These are phyloP conservation scores for Malassezia restricta DNA, from an alignment of 1,284 basidiomycete genomes.

Conservation along the genomic window DNA sequence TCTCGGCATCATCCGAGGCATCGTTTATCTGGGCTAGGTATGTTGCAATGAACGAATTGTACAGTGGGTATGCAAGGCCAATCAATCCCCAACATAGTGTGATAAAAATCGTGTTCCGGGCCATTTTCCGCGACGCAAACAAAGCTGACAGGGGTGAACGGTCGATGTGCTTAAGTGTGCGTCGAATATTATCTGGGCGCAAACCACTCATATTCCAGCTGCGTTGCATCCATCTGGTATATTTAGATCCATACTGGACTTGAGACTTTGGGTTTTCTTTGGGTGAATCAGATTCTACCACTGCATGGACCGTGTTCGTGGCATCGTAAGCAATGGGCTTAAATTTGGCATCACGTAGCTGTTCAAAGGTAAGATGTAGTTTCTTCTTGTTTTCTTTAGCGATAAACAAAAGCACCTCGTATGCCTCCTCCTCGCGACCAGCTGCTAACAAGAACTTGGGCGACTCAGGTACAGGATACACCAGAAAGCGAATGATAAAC, in stretches of 20 bases:
- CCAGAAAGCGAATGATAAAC: constrained; percentile 42
- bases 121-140: constrained; percentile 57
- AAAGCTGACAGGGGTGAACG: constrained; percentile 53
- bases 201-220: not conserved
- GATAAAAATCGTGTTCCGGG: constrained; percentile 55
- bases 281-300: constrained; percentile 20
- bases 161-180: constrained; percentile 19
- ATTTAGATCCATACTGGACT: too few species aligned
- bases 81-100: constrained; percentile 59
- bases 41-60: constrained; percentile 56
- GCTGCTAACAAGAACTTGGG: constrained; percentile 61
- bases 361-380: constrained; percentile 24
- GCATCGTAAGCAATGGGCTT: constrained; percentile 43
- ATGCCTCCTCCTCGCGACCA: constrained; percentile 60
- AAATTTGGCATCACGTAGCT: constrained; percentile 27
- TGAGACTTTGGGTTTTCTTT: not conserved
- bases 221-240: not conserved
- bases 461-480: constrained; percentile 53
- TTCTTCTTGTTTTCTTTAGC: constrained; percentile 58
- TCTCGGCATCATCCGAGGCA: constrained; percentile 43
- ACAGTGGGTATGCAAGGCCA: constrained; percentile 62
- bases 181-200: constrained; percentile 16
- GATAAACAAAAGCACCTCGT: constrained; percentile 58
- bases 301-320: constrained; percentile 40
- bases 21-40: constrained; percentile 52